Conservation (phyloP, 169 alveolate species). For the Plasmodium ovale region DNA sequence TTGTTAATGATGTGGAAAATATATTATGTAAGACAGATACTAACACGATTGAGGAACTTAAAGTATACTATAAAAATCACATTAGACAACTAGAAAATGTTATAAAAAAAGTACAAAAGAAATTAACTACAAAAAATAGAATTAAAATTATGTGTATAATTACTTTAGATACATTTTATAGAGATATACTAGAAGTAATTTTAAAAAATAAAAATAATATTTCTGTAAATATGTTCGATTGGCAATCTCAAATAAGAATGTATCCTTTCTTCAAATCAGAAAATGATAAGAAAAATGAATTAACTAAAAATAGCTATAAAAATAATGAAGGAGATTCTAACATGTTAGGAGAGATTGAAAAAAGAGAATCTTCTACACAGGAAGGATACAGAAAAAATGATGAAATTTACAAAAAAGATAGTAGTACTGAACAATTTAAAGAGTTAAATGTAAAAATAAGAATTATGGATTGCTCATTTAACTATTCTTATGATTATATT, state of each 20-base stretch:
- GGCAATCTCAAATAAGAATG: conserved; percentile 97
- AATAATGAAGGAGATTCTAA: conserved; percentile 79
- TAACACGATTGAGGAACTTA: conserved; percentile 82
- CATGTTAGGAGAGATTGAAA: conserved; percentile 70
- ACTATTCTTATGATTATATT: conserved; percentile 96
- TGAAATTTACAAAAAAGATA: conserved; percentile 27
- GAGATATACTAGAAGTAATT: conserved; percentile 94
- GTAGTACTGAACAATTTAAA: conserved; percentile 25
- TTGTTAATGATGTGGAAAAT: conserved; percentile 76
- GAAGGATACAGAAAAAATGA: not conserved
- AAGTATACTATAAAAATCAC: conserved; percentile 83
- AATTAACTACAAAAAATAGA: conserved; percentile 88
- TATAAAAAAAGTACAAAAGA: conserved; percentile 93
- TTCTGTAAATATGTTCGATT: conserved; percentile 93
- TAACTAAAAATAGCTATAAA: not conserved
- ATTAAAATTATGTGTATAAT: conserved; percentile 95
- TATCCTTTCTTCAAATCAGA: conserved; percentile 77
- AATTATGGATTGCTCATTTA: conserved; percentile 94
- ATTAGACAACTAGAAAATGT: conserved; percentile 88
- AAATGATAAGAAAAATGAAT: not conserved
- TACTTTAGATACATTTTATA: conserved; percentile 95
- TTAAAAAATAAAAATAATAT: conserved; percentile 88
- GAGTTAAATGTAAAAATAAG: conserved; percentile 90
- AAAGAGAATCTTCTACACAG: not conserved
- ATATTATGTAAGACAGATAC: conserved; percentile 78